These are phyloP conservation scores for Cryphonectria parasitica DNA, from an alignment of 2,329 filamentous ascomycete genomes.

Conservation along the genomic window DNA sequence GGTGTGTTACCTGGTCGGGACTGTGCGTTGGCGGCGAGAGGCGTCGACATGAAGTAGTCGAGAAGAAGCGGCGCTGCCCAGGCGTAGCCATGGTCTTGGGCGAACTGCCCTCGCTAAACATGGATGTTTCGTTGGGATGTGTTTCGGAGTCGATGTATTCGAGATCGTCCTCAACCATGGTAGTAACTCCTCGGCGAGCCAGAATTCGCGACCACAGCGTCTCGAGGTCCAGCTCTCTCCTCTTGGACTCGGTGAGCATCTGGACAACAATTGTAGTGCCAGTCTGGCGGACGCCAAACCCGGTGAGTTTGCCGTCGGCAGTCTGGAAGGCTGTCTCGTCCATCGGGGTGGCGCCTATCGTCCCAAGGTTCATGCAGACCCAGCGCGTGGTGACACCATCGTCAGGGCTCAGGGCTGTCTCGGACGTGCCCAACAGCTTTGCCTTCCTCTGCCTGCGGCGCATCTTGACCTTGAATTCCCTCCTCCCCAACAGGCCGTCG, in stretches of 20 bases:
- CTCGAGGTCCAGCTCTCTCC: constrained; percentile 58
- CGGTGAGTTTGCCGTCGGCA: constrained; percentile 65
- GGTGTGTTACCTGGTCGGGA: constrained; percentile 27
- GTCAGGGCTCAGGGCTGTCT: constrained; percentile 67
- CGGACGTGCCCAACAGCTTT: constrained; percentile 75
- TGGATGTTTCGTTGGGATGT: constrained; percentile 19
- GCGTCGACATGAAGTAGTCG: constrained; percentile 31
- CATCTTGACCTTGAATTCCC: constrained; percentile 88
- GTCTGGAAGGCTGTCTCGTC: constrained; percentile 49
- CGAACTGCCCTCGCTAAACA: constrained; percentile 25
- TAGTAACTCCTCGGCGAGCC: constrained; percentile 27
- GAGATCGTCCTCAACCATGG: constrained; percentile 26
- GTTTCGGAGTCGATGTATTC: constrained; percentile 32
- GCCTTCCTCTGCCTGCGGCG: constrained; percentile 79
- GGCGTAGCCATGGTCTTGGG: constrained; percentile 23
- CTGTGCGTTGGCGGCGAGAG: constrained; percentile 9
- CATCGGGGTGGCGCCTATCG: constrained; percentile 59
- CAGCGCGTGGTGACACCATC: constrained; percentile 92
- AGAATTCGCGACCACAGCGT: constrained; percentile 53
- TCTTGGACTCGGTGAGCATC: constrained; percentile 58
- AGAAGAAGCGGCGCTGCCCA: constrained; percentile 31
- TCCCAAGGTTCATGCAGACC: constrained; percentile 91
- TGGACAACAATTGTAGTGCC: constrained; percentile 62
- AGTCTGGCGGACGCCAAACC: constrained; percentile 66
- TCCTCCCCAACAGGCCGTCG: constrained; percentile 85